Conservation (phyloP, 1,284 basidiomycete genomes). For the Malassezia furfur region DNA sequence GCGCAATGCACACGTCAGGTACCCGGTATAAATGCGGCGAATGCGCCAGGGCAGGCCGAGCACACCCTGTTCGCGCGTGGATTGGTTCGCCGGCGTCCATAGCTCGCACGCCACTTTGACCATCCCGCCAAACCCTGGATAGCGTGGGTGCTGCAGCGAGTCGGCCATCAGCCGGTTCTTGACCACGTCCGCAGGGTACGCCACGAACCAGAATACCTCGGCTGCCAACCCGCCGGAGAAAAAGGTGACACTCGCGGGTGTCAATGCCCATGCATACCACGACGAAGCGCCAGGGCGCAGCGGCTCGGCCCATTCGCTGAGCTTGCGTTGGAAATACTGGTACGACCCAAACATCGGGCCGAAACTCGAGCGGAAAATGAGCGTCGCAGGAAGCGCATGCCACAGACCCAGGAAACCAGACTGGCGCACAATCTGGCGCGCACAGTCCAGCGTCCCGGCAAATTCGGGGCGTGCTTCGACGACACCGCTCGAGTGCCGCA, state of each 20-base stretch:
- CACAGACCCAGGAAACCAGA: slow-evolving; percentile 45
- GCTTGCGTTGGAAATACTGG: slow-evolving; percentile 36
- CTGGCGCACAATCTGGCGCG: slow-evolving; percentile 36
- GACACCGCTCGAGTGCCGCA: slow-evolving; percentile 15
- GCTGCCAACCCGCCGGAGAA: slow-evolving; percentile 54
- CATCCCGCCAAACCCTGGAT: slow-evolving; percentile 40
- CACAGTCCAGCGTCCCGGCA: slow-evolving; percentile 47
- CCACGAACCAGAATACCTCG: slow-evolving; percentile 53
- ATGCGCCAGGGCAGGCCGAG: slow-evolving; percentile 6
- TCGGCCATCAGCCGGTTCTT: slow-evolving; percentile 54
- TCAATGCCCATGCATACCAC: slow-evolving; percentile 53
- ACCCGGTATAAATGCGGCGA: slow-evolving; percentile 33
- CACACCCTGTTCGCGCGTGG: neutral
- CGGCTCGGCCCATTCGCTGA: slow-evolving; percentile 13
- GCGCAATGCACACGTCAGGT: slow-evolving; percentile 32
- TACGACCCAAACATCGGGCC: slow-evolving; percentile 45
- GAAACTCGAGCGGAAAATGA: slow-evolving; percentile 46
- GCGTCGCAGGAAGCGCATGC: slow-evolving; percentile 48
- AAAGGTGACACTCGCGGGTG: slow-evolving; percentile 60
- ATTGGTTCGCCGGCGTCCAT: slow-evolving; percentile 1
- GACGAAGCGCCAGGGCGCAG: slow-evolving; percentile 15
- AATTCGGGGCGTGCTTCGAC: slow-evolving; percentile 17
- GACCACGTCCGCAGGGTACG: slow-evolving; percentile 66
- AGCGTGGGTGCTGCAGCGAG: slow-evolving; percentile 53
- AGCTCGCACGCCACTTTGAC: neutral